Percentiles rank a stretch among this genome's conserved stretches.
Conservation (phyloP, 1,139 yeast species). For the Hansenula sp. region DNA sequence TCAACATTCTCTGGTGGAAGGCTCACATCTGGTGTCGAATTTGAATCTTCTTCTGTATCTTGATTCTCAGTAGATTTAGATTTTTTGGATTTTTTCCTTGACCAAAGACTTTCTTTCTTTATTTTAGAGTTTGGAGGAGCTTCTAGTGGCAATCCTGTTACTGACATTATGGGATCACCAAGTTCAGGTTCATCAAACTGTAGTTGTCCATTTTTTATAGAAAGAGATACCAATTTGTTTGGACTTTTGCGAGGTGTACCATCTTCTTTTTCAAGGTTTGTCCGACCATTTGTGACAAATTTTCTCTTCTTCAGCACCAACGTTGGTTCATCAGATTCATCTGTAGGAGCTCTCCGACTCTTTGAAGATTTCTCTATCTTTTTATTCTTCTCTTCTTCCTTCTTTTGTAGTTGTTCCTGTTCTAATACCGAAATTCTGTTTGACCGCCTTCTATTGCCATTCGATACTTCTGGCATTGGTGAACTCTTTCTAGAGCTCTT, state of each 20-base stretch:
- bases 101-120: constrained; percentile 49
- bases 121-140: constrained; percentile 53
- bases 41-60: constrained; percentile 4
- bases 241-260: not conserved
- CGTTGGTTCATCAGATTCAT: not conserved
- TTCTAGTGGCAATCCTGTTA: constrained; percentile 67
- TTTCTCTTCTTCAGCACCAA: constrained; percentile 11
- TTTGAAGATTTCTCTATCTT: not conserved
- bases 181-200: constrained; percentile 48
- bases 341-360: not conserved
- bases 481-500: constrained; percentile 8
- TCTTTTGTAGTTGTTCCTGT: not conserved
- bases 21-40: not conserved
- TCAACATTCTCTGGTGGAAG: constrained; percentile 1
- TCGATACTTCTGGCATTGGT: constrained; percentile 3
- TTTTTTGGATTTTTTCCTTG: constrained; percentile 20
- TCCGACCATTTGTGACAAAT: constrained; percentile 24
- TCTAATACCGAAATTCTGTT: constrained; percentile 5
- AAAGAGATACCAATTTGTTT: not conserved
- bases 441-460: constrained; percentile 7
- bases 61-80: constrained; percentile 5
- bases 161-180: constrained; percentile 38
- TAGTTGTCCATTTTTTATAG: constrained; percentile 2
- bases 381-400: not conserved
- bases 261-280: not conserved